These are phyloP conservation scores for Bassia scoparia DNA, from an alignment of 148 eudicot species.

Conservation along the genomic window DNA sequence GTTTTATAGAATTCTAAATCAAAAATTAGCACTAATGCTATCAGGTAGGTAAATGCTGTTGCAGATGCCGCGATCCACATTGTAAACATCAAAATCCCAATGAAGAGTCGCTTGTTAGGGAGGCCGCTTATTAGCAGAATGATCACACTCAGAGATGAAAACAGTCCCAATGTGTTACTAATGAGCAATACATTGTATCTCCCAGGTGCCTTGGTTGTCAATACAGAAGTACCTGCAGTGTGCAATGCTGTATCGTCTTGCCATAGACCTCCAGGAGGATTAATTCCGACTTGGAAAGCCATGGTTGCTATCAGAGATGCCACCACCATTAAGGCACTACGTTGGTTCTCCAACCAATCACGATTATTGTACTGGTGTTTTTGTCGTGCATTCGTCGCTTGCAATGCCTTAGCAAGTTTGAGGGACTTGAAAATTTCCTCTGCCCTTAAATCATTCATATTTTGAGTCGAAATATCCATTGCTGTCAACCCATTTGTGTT, in stretches of 20 bases:
- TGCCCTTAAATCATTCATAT: not conserved
- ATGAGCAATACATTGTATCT: not conserved
- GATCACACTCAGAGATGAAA: constrained; percentile 23
- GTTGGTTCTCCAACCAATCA: not conserved
- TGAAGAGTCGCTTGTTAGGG: constrained; percentile 16
- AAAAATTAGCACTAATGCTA: constrained; percentile 1
- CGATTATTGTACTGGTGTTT: not conserved
- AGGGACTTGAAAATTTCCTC: not conserved
- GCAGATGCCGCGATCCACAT: constrained; percentile 33
- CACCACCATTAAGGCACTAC: not conserved
- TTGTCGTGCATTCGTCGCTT: not conserved
- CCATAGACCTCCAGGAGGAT: constrained; percentile 26
- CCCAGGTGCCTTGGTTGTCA: not conserved
- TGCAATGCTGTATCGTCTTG: not conserved
- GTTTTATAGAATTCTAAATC: not conserved
- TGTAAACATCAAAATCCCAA: constrained; percentile 20
- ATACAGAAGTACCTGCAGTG: constrained; percentile 4
- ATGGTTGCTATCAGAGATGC: not conserved
- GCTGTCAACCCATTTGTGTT: constrained; percentile 23
- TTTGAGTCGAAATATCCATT: not conserved
- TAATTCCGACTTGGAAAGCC: constrained; percentile 18
- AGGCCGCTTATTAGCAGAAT: constrained; percentile 31
- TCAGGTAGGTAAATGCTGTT: constrained; percentile 20
- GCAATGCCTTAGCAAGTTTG: not conserved
- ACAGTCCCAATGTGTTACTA: constrained; percentile 23